Base-by-base conservation (phyloP, 1,284 basidiomycete species). In the Lentinus polychrous region DNA sequence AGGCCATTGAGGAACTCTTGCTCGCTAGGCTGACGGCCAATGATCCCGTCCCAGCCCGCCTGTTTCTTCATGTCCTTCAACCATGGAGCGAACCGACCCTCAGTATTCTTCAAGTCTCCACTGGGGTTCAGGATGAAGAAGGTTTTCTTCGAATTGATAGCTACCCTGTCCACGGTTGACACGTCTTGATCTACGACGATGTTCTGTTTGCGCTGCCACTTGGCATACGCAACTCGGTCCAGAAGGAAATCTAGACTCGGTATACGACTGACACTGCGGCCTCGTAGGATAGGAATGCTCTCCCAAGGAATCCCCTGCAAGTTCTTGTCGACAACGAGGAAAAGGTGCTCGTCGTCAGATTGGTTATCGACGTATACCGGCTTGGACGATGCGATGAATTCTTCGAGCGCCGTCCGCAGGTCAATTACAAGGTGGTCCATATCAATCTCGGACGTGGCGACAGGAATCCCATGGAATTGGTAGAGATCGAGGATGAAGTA, bases 221-320 rank as follows among this genome's bases (percentile, higher is more conserved):
- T 66, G 12, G 76, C 79, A 49, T 87, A 76, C 22, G 78, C 70
- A 40, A 95, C 57, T 31, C 93, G 79, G 61, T 98, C 95, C 33
- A 87, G 67, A 15, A 99, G 69, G 72, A 98, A 97, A 40, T 90
- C 81, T 44, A 94, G 66, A 39, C 86, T 91, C 0, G 96, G 94
- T 52, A 98, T 83, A 7, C 96, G 86, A 62, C 90, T 94, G 57
- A 98, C 80, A 39, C 93, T 91, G 49, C 83, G 76, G 6, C 87
- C 88, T 44, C 91, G 76, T 8, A 99, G 71, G 40, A 85, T 78
- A 0, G 95, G 94, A 20, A 98, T 82, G 23, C 89, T 94, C 69
- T 99, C 96, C 96, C 95, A 99, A 1, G 96, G 95, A 51, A 99
- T 76, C 0, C 82, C 79, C 59, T 94, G 90, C 11, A 95, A 72